Evolutionary conservation across 1,284 basidiomycete species (phyloP).

Genomic region (Pseudozyma tsukubaensis): DNA sequence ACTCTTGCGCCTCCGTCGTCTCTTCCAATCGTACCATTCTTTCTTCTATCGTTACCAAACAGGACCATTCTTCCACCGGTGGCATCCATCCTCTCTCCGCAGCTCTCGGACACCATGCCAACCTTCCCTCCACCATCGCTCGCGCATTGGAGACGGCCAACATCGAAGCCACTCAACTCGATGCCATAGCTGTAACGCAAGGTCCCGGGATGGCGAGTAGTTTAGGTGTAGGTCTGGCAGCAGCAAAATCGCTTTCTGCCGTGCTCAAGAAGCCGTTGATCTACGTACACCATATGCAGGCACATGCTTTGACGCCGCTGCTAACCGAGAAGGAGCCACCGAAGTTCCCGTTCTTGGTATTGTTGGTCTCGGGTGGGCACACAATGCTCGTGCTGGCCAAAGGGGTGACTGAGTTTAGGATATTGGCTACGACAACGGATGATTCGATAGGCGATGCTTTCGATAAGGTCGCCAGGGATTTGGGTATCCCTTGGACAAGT

Average conservation of each 20-base stretch:
- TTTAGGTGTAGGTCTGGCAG: conserved; percentile 56
- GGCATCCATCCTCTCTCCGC: conserved; percentile 65
- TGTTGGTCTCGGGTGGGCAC: conserved; percentile 67
- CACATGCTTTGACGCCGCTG: conserved; percentile 40
- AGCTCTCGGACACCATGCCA: conserved; percentile 53
- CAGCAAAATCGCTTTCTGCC: conserved; percentile 59
- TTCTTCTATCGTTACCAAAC: conserved; percentile 56
- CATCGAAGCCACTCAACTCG: conserved; percentile 35
- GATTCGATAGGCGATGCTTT: conserved; percentile 66
- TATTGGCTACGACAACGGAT: conserved; percentile 61
- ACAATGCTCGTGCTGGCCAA: conserved; percentile 62
- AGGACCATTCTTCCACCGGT: conserved; percentile 60
- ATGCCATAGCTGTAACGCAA: conserved; percentile 66
- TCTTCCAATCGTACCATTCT: conserved; percentile 53
- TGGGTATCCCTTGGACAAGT: conserved; percentile 60
- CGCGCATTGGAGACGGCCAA: conserved; percentile 41
- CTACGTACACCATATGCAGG: conserved; percentile 67
- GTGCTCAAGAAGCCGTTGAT: conserved; percentile 58
- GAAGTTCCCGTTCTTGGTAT: conserved; percentile 60
- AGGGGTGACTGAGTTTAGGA: conserved; percentile 40
- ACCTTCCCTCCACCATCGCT: conserved; percentile 55
- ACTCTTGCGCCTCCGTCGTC: conserved; percentile 64
- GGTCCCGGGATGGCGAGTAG: conserved; percentile 65
- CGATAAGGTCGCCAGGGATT: conserved; percentile 61
- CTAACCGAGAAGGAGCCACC: conserved; percentile 45